Conservation (phyloP, 805 yeast genomes). For the Sugiyamaella smithiae region DNA sequence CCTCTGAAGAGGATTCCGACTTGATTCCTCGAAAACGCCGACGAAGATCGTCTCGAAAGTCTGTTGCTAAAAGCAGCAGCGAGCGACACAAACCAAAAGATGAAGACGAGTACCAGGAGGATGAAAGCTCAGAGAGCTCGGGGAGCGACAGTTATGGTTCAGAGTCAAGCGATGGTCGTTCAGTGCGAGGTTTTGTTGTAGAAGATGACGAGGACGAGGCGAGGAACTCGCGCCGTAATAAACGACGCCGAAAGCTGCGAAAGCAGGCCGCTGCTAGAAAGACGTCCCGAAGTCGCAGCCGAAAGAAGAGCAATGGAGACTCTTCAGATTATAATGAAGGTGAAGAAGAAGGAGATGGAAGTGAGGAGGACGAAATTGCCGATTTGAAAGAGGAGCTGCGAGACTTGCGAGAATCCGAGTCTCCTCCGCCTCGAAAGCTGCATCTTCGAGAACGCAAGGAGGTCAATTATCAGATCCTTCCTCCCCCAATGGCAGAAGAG, state of each 20-base stretch:
- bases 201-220: conserved; percentile 13
- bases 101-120: conserved; percentile 14
- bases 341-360: not conserved
- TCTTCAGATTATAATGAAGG: conserved; percentile 13
- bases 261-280: conserved; percentile 1
- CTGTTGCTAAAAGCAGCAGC: not conserved
- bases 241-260: not conserved
- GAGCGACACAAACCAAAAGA: not conserved
- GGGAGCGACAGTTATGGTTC: not conserved
- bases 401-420: conserved; percentile 22
- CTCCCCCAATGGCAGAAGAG: conserved; percentile 53
- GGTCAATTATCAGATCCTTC: conserved; percentile 79
- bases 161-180: not conserved
- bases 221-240: not conserved
- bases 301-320: not conserved
- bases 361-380: conserved; percentile 9
- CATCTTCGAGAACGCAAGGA: conserved; percentile 62
- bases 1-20: not conserved
- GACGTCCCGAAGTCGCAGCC: not conserved
- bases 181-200: conserved; percentile 9
- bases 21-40: not conserved
- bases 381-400: conserved; percentile 22
- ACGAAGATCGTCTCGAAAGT: conserved; percentile 3
- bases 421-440: conserved; percentile 42
- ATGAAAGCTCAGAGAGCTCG: not conserved